These are phyloP conservation scores for Friedmanniomyces simplex DNA, from an alignment of 495 filamentous ascomycete genomes.

Conservation along the genomic window DNA sequence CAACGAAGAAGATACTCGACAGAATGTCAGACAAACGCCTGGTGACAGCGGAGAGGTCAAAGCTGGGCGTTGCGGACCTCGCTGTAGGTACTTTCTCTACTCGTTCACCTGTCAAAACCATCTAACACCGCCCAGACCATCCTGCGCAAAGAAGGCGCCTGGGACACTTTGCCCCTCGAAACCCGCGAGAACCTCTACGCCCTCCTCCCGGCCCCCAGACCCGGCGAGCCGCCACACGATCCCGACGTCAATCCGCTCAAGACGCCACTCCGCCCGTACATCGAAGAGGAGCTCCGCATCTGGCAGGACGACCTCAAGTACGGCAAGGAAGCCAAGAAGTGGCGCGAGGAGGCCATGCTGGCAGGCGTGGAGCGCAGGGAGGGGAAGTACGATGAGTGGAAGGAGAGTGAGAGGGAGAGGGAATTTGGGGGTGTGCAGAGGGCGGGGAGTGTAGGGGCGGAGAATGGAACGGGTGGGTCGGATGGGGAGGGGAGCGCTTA, in stretches of 20 bases:
- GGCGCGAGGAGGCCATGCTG: slow-evolving; percentile 52
- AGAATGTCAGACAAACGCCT: slow-evolving; percentile 5
- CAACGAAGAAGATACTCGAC: background rate
- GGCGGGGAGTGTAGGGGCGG: too few relatives aligned
- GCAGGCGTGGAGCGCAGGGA: slow-evolving; percentile 51
- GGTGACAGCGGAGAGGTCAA: slow-evolving; percentile 11
- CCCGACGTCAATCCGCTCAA: slow-evolving; percentile 33
- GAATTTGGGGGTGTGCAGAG: slow-evolving; percentile 54
- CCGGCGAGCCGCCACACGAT: background rate
- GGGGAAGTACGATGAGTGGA: slow-evolving; percentile 62
- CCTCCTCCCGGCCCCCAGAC: slow-evolving; percentile 8
- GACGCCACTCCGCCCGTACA: slow-evolving; percentile 35
- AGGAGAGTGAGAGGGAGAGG: slow-evolving; percentile 53
- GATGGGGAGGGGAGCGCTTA: background rate
- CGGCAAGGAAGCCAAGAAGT: slow-evolving; percentile 54
- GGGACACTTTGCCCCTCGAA: slow-evolving; percentile 13
- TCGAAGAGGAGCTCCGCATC: slow-evolving; percentile 45
- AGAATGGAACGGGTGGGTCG: background rate
- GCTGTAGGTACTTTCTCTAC: background rate
- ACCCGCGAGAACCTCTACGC: slow-evolving; percentile 13
- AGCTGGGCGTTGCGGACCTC: slow-evolving; percentile 15
- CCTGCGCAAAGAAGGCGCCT: slow-evolving; percentile 16
- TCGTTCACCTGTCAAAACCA: background rate
- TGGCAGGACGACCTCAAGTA: slow-evolving; percentile 50
- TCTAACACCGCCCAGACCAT: slow-evolving; percentile 9